These are phyloP conservation scores for Isoetes taiwanensis DNA, from an alignment of 75 land plant genomes.

Conservation along the genomic window DNA sequence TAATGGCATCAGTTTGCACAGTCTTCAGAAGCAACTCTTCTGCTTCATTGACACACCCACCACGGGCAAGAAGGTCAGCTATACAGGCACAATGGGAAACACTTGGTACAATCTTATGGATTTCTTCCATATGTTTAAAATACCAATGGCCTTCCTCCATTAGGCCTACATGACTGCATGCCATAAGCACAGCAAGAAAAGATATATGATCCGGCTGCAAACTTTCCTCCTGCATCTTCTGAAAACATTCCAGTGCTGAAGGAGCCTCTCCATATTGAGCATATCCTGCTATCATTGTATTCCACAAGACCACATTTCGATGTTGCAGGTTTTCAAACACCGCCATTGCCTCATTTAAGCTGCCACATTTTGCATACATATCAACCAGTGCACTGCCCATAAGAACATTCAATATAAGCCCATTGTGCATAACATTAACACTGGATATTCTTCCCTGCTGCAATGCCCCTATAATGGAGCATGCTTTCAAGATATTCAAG, in stretches of 20 bases:
- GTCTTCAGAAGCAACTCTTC: neutral
- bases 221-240: neutral
- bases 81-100: conserved; percentile 8
- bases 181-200: neutral
- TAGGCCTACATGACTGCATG: neutral
- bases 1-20: conserved; percentile 4
- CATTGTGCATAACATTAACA: no score
- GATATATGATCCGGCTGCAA: neutral
- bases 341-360: neutral
- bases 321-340: conserved; percentile 1
- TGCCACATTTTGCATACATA: conserved; percentile 19
- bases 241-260: neutral
- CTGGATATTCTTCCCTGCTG: conserved; percentile 20
- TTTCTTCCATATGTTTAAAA: neutral
- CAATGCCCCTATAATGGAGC: conserved; percentile 13
- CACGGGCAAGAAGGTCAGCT: conserved; percentile 11
- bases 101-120: neutral
- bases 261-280: conserved; percentile 11
- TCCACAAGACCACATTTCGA: conserved; percentile 2
- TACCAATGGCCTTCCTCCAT: neutral
- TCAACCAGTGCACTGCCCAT: conserved; percentile 19
- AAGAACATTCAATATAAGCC: conserved; percentile 8
- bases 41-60: conserved; percentile 3
- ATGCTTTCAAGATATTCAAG: conserved; percentile 29
- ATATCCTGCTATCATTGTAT: conserved; percentile 14